Base-by-base conservation (phyloP, 202 grass and related monocot genomes). In the Zizania palustris region DNA sequence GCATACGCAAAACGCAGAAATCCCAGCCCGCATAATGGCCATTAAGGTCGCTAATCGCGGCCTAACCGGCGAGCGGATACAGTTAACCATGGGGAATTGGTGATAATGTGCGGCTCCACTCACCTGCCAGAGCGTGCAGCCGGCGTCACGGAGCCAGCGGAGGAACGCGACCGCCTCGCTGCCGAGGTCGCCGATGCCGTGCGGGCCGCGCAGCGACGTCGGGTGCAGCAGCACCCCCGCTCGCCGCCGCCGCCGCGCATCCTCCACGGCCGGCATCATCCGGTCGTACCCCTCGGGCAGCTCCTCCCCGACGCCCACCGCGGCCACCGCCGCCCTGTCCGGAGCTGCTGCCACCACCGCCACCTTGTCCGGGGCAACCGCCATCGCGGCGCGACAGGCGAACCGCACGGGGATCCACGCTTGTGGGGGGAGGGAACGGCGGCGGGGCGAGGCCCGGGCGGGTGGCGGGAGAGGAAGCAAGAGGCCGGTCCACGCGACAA, bases 81-180 rank as follows among this genome's bases (percentile, higher is more conserved):
- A 28, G 28, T 28, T 28, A 28, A 28, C 28, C 28, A 28, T 28
- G 28, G 28, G 28, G 28, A 28, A 28, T 28, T 28, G 28, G 28
- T 28, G 28, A 28, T 18, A 79, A 83, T 83, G 85, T 45, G 62
- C 3, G 69, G 16, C 10, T 15, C 9, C 19, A 18, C 5, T 86
- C 56, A 98, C 96, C 96, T 98, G 91, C 96, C 96, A 98, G 55
- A 98, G 85, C 33, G 80, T 83, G 75, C 89, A 93, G 11, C 96
- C 96, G 38, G 85, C 64, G 43, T 80, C 80, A 61, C 28, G 80
- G 63, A 98, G 89, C 95, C 95, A 98, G 41, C 83, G 62, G 64
- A 98, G 89, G 74, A 98, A 95, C 1, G 77, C 74, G 21, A 92
- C 54, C 44, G 87, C 85, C 71, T 92, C 71, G 53, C 81, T 87